Evolutionary conservation across 306 rosid species (phyloP).

Genomic region (Crotalaria pallida): DNA sequence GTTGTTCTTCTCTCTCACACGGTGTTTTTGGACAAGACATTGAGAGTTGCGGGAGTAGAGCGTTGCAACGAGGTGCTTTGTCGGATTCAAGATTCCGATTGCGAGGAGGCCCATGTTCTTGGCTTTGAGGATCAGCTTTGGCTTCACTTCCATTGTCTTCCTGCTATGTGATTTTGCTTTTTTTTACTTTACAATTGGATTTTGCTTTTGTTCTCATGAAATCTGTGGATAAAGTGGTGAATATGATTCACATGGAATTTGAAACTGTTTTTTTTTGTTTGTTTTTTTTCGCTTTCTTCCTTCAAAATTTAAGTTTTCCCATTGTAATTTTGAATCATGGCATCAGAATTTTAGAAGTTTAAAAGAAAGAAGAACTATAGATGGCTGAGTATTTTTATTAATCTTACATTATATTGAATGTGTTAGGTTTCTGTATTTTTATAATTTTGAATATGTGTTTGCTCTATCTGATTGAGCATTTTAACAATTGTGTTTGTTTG

Average conservation of each 20-base stretch:
- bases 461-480: slow-evolving; percentile 4
- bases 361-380: neutral
- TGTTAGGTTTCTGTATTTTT: too few relatives aligned
- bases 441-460: too few relatives aligned
- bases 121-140: slow-evolving; percentile 90
- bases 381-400: too few relatives aligned
- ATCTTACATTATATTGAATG: too few relatives aligned
- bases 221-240: neutral
- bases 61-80: slow-evolving; percentile 72
- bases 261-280: neutral
- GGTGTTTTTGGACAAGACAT: slow-evolving; percentile 40
- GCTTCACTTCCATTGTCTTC: slow-evolving; percentile 95
- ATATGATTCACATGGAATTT: slow-evolving; percentile 13
- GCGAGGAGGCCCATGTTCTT: slow-evolving; percentile 62
- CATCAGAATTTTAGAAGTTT: slow-evolving; percentile 1
- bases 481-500: neutral
- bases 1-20: neutral
- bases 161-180: slow-evolving; percentile 61
- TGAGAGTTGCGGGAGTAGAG: slow-evolving; percentile 91
- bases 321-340: neutral
- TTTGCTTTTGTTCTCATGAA: neutral
- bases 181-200: neutral
- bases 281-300: too few relatives aligned
- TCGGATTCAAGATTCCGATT: slow-evolving; percentile 66
- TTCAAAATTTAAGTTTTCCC: neutral